phyloP scores from a whole-genome alignment of 225 moss, liverwort and hornwort species.

The Pseudisothecium myosuroides region DNA sequence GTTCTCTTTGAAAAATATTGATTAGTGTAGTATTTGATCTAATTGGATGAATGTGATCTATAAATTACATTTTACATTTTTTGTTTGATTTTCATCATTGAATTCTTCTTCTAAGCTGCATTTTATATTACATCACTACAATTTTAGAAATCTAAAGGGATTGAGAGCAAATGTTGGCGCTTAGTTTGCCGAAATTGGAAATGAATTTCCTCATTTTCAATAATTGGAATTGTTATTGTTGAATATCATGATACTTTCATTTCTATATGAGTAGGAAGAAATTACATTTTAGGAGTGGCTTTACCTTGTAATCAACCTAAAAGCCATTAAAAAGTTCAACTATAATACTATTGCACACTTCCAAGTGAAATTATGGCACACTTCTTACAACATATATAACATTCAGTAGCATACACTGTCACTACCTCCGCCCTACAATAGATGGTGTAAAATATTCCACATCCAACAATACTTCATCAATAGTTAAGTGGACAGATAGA shows the following conservation, averaged over 20 bases:
- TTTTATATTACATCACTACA: too few species aligned
- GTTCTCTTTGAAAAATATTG: background rate
- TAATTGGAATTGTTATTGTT: background rate
- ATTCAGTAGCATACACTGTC: too few species aligned
- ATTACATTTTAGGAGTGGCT: background rate
- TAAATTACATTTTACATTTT: too few species aligned
- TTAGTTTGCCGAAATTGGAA: fast-evolving
- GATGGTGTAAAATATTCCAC: too few species aligned
- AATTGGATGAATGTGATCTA: background rate
- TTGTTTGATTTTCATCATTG: too few species aligned
- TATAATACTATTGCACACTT: background rate
- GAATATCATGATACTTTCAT: background rate
- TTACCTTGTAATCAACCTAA: background rate
- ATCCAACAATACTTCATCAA: too few species aligned
- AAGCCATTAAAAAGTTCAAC: background rate
- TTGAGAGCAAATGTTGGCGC: too few species aligned
- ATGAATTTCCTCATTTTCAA: background rate
- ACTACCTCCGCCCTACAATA: too few species aligned
- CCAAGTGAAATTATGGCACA: background rate
- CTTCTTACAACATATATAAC: too few species aligned
- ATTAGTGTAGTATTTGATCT: background rate
- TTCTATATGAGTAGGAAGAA: background rate
- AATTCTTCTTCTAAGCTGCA: background rate
- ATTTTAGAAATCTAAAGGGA: too few species aligned
- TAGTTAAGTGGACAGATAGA: too few species aligned